Evolutionary conservation across 2,329 filamentous ascomycete species (phyloP).

Genomic region (Orbilia ellipsospora): DNA sequence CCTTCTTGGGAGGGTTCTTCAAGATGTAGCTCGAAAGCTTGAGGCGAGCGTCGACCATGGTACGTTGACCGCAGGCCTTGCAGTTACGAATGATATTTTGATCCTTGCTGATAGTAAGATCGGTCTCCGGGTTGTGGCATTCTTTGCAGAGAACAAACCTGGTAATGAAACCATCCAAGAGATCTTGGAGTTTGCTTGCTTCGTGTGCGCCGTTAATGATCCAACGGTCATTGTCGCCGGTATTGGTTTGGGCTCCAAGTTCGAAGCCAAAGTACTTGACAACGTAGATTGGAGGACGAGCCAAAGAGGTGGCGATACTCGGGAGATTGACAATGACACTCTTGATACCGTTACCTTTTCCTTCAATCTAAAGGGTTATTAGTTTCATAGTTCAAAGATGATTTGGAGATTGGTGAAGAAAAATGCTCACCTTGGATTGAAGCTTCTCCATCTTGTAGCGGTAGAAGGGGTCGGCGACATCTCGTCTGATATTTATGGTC

Average conservation of each 20-base stretch:
- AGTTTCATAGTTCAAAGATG: background rate
- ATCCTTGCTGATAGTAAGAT: conserved; percentile 88
- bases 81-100: conserved; percentile 92
- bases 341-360: conserved; percentile 99
- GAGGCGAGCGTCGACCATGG: conserved; percentile 88
- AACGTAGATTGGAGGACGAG: conserved; percentile 90
- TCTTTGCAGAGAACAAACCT: conserved; percentile 99
- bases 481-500: conserved; percentile 96
- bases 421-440: conserved; percentile 76
- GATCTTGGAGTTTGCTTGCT: conserved; percentile 92
- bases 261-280: conserved; percentile 99
- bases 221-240: conserved; percentile 97
- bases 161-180: conserved; percentile 97
- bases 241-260: conserved; percentile 96
- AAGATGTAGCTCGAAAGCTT: conserved; percentile 98
- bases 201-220: conserved; percentile 99
- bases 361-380: conserved; percentile 74
- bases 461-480: conserved; percentile 99
- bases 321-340: conserved; percentile 96
- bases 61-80: conserved; percentile 96
- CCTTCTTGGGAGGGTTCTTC: conserved; percentile 92
- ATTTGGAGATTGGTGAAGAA: background rate
- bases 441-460: conserved; percentile 99
- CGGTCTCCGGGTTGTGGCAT: conserved; percentile 99
- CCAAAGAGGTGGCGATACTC: conserved; percentile 90